Conservation (phyloP, 2,329 filamentous ascomycete genomes). For the Trichoderma oligosporum region DNA sequence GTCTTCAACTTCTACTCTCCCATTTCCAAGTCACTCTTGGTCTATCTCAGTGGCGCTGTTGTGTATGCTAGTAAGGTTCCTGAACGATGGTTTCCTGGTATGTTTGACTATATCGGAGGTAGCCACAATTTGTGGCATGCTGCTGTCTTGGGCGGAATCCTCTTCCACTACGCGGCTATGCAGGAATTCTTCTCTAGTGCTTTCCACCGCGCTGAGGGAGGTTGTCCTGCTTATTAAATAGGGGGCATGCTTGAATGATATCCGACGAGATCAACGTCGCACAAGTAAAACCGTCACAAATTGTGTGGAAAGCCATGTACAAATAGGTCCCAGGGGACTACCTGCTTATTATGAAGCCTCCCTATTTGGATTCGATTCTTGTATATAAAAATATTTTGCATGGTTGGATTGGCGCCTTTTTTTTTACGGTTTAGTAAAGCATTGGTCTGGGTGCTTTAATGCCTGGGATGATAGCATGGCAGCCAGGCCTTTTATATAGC, state of each 20-base stretch:
- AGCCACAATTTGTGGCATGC: conserved; percentile 98
- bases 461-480: too few relatives aligned
- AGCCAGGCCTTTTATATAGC: too few relatives aligned
- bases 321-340: too few relatives aligned
- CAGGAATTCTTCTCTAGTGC: conserved; percentile 84
- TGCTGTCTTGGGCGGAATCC: conserved; percentile 86
- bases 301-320: too few relatives aligned
- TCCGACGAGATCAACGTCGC: not conserved
- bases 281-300: too few relatives aligned
- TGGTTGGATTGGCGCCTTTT: not conserved
- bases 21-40: conserved; percentile 76
- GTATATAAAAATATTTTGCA: conserved; percentile 5
- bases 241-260: not conserved
- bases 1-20: conserved; percentile 87
- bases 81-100: conserved; percentile 86
- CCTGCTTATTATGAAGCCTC: not conserved
- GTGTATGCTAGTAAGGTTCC: conserved; percentile 91
- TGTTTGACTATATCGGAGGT: conserved; percentile 92
- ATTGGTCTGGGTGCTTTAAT: not conserved
- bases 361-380: not conserved
- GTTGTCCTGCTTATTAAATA: conserved; percentile 51
- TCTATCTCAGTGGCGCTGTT: conserved; percentile 80
- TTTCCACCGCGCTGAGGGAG: conserved; percentile 62
- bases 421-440: not conserved
- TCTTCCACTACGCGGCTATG: conserved; percentile 98